These are phyloP conservation scores for Fusarium cyanostomum DNA, from an alignment of 2,329 filamentous ascomycete genomes.

Conservation along the genomic window DNA sequence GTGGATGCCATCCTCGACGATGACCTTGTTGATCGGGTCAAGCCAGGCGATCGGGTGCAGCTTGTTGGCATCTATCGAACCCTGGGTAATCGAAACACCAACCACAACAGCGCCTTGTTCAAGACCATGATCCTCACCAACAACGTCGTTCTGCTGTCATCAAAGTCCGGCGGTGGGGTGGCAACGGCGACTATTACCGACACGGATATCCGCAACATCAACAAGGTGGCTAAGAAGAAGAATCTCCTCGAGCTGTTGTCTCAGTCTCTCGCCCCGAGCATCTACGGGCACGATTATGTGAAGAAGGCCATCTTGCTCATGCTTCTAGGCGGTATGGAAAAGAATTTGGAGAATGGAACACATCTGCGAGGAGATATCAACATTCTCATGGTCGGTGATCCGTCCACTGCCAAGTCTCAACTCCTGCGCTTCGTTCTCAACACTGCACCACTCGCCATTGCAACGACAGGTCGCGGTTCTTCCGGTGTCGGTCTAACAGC, in stretches of 20 bases:
- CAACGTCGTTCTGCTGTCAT: conserved; percentile 92
- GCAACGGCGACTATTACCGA: conserved; percentile 93
- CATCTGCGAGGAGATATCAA: conserved; percentile 99
- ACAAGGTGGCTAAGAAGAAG: conserved; percentile 94
- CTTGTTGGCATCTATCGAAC: conserved; percentile 96
- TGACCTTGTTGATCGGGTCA: conserved; percentile 92
- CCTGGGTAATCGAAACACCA: conserved; percentile 91
- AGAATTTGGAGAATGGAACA: conserved; percentile 97
- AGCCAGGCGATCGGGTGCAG: conserved; percentile 95
- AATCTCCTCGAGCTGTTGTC: conserved; percentile 93
- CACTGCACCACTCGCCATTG: conserved; percentile 94
- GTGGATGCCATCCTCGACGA: conserved; percentile 98
- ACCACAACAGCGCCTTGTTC: conserved; percentile 90
- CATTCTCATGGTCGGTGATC: conserved; percentile 98
- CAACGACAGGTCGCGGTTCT: conserved; percentile 94
- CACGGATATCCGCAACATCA: conserved; percentile 97
- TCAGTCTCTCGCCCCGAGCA: conserved; percentile 94
- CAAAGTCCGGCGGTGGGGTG: conserved; percentile 94
- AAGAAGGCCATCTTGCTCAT: conserved; percentile 97
- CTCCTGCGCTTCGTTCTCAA: conserved; percentile 96
- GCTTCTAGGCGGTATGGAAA: conserved; percentile 95
- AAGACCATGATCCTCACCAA: conserved; percentile 94
- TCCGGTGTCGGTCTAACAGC: conserved; percentile 98
- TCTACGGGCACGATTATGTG: conserved; percentile 96
- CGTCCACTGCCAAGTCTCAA: conserved; percentile 98